Evolutionary conservation across 176 grass and related monocot genomes (phyloP), one percentile per base, ranked within the genome.

Genomic region (Pontederia paniculata): DNA sequence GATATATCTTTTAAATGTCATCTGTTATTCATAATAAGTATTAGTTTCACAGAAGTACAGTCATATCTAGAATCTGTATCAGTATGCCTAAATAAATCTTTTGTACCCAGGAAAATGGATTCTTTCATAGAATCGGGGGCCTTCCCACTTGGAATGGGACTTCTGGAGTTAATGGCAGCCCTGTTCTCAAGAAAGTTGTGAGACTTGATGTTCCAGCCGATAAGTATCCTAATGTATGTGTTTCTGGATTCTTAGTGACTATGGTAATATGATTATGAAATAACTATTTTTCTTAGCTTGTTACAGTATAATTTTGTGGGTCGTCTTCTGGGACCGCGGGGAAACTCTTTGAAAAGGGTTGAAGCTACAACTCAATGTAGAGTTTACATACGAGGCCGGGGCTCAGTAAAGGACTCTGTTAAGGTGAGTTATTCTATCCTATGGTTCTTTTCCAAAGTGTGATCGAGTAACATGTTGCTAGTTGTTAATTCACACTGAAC

Each of bases 321-420:
- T 13, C 86, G 94, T 48, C 75, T 98, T 56, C 57, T 98, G 75
- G 94, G 94, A 19, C 94, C 94, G 3, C 83, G 94, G 44, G 94
- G 87, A 25, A 98, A 98, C 79, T 98, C 94, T 54, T 78, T 98
- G 73, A 98, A 98, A 84, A 83, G 94, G 77, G 94, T 98, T 70
- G 94, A 98, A 79, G 87, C 77, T 68, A 56, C 94, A 9, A 98
- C 94, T 20, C 94, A 98, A 44, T 98, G 94, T 73, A 87, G 94
- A 69, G 83, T 98, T 77, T 98, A 98, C 57, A 98, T 98, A 65
- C 87, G 94, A 9, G 94, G 94, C 31, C 62, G 70, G 2, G 94
- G 94, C 65, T 98, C 94, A 12, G 94, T 98, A 42, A 98, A 98
- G 74, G 94, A 98, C 72, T 78, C 78, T 69, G 63, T 91, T 55